Percentiles rank a stretch among this genome's conserved stretches.
These are phyloP conservation scores for Chaetomium olivaceum DNA, from an alignment of 2,329 filamentous ascomycete genomes.

Conservation along the genomic window DNA sequence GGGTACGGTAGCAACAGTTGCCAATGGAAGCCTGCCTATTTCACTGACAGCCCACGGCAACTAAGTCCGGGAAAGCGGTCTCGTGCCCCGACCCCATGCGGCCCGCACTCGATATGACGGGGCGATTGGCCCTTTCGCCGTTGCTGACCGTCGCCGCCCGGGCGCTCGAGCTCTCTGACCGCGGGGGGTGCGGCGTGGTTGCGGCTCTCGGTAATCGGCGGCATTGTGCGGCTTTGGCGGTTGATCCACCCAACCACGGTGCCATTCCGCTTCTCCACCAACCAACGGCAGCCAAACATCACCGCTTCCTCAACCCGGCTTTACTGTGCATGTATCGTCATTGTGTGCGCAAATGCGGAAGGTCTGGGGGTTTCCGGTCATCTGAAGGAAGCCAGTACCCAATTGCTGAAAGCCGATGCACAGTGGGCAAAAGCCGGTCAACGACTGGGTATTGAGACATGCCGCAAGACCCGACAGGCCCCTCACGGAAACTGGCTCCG, in stretches of 20 bases:
- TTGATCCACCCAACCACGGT: conserved; percentile 26
- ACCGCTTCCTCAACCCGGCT: conserved; percentile 25
- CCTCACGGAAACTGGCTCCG: background rate
- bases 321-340: conserved; percentile 24
- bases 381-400: conserved; percentile 8
- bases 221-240: conserved; percentile 37
- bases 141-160: conserved; percentile 23
- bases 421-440: background rate
- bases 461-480: conserved; percentile 1
- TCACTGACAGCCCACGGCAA: conserved; percentile 16
- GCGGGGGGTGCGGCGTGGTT: conserved; percentile 15
- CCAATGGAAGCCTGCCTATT: conserved; percentile 16
- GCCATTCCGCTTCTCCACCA: conserved; percentile 33
- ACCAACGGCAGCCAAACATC: conserved; percentile 17
- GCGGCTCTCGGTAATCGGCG: conserved; percentile 36
- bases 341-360: conserved; percentile 14
- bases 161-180: background rate
- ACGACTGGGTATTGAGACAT: background rate
- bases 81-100: conserved; percentile 18
- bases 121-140: conserved; percentile 15
- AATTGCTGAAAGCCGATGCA: background rate
- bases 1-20: conserved; percentile 8
- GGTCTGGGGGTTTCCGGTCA: conserved; percentile 16
- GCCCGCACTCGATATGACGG: background rate
- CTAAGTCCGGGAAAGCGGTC: conserved; percentile 20